Conservation (phyloP, 495 filamentous ascomycete genomes). For the Apodospora peruviana region DNA sequence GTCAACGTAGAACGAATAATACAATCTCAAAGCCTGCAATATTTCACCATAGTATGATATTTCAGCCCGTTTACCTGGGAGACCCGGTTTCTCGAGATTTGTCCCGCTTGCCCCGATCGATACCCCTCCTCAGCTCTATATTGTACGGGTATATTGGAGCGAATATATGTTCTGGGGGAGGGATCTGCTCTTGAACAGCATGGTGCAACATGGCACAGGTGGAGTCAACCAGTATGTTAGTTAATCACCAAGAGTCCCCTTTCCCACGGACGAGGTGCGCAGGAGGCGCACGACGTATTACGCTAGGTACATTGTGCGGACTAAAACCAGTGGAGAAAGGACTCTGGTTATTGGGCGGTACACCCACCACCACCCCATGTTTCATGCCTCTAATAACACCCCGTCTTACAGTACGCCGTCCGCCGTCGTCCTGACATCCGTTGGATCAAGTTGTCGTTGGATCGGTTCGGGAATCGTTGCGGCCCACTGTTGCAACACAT, state of each 20-base stretch:
- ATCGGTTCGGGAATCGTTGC: no score
- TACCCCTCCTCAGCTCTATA: background rate
- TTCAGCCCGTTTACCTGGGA: no score
- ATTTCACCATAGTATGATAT: no score
- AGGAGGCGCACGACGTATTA: background rate
- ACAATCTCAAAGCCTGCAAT: no score
- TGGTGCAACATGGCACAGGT: no score
- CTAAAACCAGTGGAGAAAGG: no score
- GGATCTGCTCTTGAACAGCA: no score
- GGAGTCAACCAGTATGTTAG: no score
- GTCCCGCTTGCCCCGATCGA: background rate
- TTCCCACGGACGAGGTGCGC: constrained; percentile 6
- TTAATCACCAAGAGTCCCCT: constrained; percentile 14
- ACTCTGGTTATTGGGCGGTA: background rate
- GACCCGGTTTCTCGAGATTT: background rate
- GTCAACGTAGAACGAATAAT: no score
- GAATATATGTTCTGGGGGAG: no score
- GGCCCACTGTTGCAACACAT: no score
- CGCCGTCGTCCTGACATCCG: no score
- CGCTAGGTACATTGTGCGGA: background rate
- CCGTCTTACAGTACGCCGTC: background rate
- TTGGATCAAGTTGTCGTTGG: background rate
- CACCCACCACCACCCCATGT: background rate
- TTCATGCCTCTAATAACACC: background rate
- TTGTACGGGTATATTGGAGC: background rate